phyloP scores from a whole-genome alignment of 495 filamentous ascomycete species.

The Penicillium coffeae region DNA sequence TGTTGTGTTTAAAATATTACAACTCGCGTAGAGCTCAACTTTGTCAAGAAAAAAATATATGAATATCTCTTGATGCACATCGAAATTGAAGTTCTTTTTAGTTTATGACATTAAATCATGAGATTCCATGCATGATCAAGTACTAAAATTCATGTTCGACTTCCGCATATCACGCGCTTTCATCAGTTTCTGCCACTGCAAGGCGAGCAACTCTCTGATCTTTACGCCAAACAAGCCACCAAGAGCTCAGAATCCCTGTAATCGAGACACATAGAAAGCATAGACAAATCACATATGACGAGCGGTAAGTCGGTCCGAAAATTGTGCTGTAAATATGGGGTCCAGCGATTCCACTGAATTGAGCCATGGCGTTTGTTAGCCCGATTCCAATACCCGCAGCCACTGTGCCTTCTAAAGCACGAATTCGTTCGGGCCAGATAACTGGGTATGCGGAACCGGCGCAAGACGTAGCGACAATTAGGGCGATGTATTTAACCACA shows the following conservation, averaged over 20 bases:
- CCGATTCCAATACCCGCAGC: constrained; percentile 41
- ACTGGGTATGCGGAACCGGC: constrained; percentile 40
- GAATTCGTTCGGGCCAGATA: constrained; percentile 46
- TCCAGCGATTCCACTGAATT: constrained; percentile 42
- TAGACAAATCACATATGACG: constrained; percentile 37
- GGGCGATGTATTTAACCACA: constrained; percentile 35
- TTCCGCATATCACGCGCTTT: not conserved
- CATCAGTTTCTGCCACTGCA: not conserved
- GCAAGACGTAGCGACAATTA: constrained; percentile 38
- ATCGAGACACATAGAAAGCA: constrained; percentile 35
- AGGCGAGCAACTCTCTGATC: constrained; percentile 13
- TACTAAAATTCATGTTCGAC: too few species aligned
- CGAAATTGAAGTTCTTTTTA: too few species aligned
- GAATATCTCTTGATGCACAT: too few species aligned
- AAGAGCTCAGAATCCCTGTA: constrained; percentile 29
- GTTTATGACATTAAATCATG: too few species aligned
- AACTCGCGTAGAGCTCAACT: too few species aligned
- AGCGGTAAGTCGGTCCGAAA: constrained; percentile 38
- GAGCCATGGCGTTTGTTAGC: constrained; percentile 42
- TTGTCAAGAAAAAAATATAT: too few species aligned
- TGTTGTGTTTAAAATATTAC: too few species aligned
- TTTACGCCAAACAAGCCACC: constrained; percentile 30
- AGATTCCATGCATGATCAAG: too few species aligned
- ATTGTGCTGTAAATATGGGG: constrained; percentile 39
- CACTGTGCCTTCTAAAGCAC: constrained; percentile 36